A percentile compares a stretch with the other conserved stretches of the same genome.
These are phyloP conservation scores for Davidsoniella neocaledoniae DNA, from an alignment of 2,329 filamentous ascomycete genomes.

Conservation along the genomic window DNA sequence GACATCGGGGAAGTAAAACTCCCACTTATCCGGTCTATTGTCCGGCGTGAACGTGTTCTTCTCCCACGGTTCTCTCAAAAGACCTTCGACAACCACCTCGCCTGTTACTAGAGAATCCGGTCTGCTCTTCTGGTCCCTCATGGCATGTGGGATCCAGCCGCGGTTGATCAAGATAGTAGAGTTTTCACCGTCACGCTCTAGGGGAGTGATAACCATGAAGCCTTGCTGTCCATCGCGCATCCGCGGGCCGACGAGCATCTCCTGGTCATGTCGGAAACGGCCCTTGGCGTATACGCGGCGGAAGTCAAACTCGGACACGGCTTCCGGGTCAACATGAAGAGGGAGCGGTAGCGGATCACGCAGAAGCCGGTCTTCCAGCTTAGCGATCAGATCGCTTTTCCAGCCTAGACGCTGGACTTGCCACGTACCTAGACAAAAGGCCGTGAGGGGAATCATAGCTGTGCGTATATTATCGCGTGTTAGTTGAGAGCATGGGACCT, in stretches of 20 bases:
- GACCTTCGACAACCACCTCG: slow-evolving; percentile 63
- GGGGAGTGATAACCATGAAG: slow-evolving; percentile 77
- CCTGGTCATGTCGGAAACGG: slow-evolving; percentile 65
- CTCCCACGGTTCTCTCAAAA: slow-evolving; percentile 82
- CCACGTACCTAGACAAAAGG: slow-evolving; percentile 84
- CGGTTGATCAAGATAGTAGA: slow-evolving; percentile 73
- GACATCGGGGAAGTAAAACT: slow-evolving; percentile 94
- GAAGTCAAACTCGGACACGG: slow-evolving; percentile 81
- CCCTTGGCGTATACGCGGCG: slow-evolving; percentile 65
- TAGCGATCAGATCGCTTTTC: slow-evolving; percentile 86
- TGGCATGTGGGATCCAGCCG: slow-evolving; percentile 77
- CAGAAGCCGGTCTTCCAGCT: slow-evolving; percentile 79
- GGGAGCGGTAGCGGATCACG: slow-evolving; percentile 75
- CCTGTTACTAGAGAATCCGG: slow-evolving; percentile 49
- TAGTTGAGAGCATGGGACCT: slow-evolving; percentile 1
- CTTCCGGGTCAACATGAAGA: slow-evolving; percentile 62
- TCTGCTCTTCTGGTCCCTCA: slow-evolving; percentile 48
- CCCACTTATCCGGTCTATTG: slow-evolving; percentile 64
- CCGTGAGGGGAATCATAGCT: slow-evolving; percentile 78
- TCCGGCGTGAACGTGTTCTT: slow-evolving; percentile 96
- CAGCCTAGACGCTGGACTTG: slow-evolving; percentile 83
- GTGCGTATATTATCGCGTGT: slow-evolving; percentile 1
- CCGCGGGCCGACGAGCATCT: slow-evolving; percentile 90
- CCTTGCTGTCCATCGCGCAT: slow-evolving; percentile 81
- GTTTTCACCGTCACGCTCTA: slow-evolving; percentile 47